Evolutionary conservation across 2,329 filamentous ascomycete genomes (phyloP).

Genomic region (Mariannaea elegans): DNA sequence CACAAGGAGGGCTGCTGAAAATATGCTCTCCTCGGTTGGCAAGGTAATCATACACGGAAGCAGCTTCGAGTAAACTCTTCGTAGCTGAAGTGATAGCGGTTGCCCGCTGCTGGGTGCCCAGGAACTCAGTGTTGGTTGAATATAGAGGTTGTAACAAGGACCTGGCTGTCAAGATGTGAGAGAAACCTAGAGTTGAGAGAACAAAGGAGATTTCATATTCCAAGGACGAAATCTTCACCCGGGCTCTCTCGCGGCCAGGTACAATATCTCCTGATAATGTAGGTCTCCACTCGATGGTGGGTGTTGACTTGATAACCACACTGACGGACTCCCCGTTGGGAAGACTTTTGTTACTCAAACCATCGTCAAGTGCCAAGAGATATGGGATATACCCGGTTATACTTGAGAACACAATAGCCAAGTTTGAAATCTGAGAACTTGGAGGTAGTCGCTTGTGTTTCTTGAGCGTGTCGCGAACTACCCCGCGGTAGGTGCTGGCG

Average conservation of each 20-base stretch:
- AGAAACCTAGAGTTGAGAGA: slow-evolving; percentile 79
- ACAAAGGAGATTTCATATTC: slow-evolving; percentile 86
- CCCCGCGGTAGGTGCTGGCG: slow-evolving; percentile 83
- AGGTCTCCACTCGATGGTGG: slow-evolving; percentile 83
- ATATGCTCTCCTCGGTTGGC: slow-evolving; percentile 62
- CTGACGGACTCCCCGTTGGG: slow-evolving; percentile 69
- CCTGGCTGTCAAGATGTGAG: slow-evolving; percentile 77
- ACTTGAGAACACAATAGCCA: slow-evolving; percentile 74
- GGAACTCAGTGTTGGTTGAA: slow-evolving; percentile 67
- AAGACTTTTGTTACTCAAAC: slow-evolving; percentile 62
- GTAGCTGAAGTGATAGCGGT: slow-evolving; percentile 78
- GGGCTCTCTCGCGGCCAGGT: slow-evolving; percentile 69
- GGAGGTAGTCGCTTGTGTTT: slow-evolving; percentile 86
- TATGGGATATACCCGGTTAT: slow-evolving; percentile 85
- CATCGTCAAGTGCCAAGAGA: slow-evolving; percentile 78
- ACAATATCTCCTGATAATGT: slow-evolving; percentile 74
- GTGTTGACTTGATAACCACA: slow-evolving; percentile 67
- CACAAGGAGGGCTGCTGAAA: slow-evolving; percentile 53
- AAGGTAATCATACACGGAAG: slow-evolving; percentile 80
- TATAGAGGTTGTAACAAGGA: slow-evolving; percentile 78
- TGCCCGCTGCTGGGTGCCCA: slow-evolving; percentile 72
- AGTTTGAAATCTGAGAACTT: slow-evolving; percentile 73
- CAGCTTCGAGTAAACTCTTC: slow-evolving; percentile 79
- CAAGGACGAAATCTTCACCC: slow-evolving; percentile 76
- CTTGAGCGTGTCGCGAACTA: slow-evolving; percentile 86